Evolutionary conservation across 805 yeast species (phyloP).

Genomic region (Pichia scutulata): DNA sequence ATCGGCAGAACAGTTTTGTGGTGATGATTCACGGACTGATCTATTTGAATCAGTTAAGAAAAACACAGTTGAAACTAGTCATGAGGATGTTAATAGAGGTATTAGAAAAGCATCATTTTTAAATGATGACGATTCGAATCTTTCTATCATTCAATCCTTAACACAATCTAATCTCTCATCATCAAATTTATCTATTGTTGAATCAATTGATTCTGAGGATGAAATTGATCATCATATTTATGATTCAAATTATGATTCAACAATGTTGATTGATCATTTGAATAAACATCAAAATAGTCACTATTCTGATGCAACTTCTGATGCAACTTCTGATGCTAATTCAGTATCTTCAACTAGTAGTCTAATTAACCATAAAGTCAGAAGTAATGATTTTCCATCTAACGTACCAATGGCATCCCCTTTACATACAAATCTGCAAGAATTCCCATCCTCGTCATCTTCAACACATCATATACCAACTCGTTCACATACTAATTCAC

Average conservation of each 20-base stretch:
- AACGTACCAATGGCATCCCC: neutral
- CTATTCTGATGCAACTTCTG: neutral
- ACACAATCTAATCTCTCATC: conserved; percentile 12
- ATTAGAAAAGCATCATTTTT: neutral
- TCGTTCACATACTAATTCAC: neutral
- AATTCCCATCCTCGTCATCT: neutral
- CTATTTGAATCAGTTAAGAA: conserved; percentile 22
- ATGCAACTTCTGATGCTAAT: neutral
- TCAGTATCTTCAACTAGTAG: conserved; percentile 5
- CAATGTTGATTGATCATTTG: neutral
- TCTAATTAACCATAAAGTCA: neutral
- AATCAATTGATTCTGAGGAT: conserved; percentile 7
- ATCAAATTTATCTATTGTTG: conserved; percentile 7
- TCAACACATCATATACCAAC: neutral
- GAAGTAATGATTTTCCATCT: neutral
- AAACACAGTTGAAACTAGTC: neutral
- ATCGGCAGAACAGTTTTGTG: conserved; percentile 6
- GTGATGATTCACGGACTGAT: conserved; percentile 16
- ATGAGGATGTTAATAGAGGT: neutral
- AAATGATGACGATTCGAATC: conserved; percentile 13
- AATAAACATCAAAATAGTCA: neutral
- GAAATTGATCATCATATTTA: conserved; percentile 9
- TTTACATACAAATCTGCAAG: neutral
- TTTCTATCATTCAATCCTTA: conserved; percentile 22
- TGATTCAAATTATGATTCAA: neutral